Evolutionary conservation across 441 rosid species (phyloP), one percentile per base, ranked within the genome.

Genomic region (Gossypium trilobum): DNA sequence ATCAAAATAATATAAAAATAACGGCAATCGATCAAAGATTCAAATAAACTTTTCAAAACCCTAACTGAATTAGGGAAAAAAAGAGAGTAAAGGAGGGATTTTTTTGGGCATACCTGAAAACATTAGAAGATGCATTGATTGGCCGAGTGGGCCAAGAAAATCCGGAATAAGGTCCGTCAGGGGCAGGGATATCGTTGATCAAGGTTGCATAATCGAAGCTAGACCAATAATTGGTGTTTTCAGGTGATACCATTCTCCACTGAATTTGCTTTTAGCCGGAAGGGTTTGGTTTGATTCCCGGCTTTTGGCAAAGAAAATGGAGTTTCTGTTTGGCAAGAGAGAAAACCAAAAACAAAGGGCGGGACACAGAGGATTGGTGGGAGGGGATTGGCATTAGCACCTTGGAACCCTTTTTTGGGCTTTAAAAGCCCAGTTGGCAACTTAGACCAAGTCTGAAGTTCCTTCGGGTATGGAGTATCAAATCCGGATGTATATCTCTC

Each of bases 141-240:
- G 88, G 80, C 78, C 82, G 92, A 2, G 73, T 73, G 0, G 94
- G 86, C 95, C 94, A 93, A 48, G 89, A 79, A 75, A 91, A 91
- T 0, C 87, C 89, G 4, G 89, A 57, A 62, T 80, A 82, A 56
- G 87, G 84, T 51, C 78, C 83, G n/a, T 82, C 88, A 14, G 82
- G 81, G 56, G 84, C 87, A 6, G 89, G 77, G 70, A 83, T 77
- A 36, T 91, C 98, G 73, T 89, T 94, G 75, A 89, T 86, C 84
- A 88, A 52, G 71, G 85, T 81, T 48, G 48, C 61, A 1, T 76
- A 89, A 68, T 94, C 96, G 8, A 70, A 77, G 63, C 71, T 71
- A 13, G 89, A 84, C 95, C 95, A 90, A 74, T 88, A 88, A 77
- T 87, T 90, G 60, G 87, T 57, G 82, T 77, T 86, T 74, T 87